Base-by-base conservation (phyloP, 352 stramenopile species). In the Phytopythium cucurbitacearum region DNA sequence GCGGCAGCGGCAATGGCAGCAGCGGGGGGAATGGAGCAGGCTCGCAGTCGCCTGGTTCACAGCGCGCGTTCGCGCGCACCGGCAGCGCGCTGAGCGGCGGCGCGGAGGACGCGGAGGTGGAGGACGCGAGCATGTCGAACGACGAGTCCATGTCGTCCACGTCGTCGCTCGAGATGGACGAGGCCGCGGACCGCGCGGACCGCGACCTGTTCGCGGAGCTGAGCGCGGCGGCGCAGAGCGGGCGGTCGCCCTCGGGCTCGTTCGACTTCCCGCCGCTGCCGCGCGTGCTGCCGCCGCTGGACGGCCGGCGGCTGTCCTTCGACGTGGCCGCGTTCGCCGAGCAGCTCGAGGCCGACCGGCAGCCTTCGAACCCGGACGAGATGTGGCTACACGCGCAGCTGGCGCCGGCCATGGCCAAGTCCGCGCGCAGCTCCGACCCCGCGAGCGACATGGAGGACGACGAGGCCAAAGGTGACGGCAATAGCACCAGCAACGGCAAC, bases 81-180 rank as follows among this genome's bases (percentile, higher is more conserved):
- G 51, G 33, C 3, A 73, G 65, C 12, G 21, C 21, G 21, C 21
- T 28, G 21, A 28, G 21, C 0, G 60, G 50, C 34, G 68, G 54
- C 37, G 63, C 51, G 16, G 42, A 42, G 9, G 47, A 48, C 3
- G 50, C 45, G 6, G 62, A 53, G 12, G 69, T 74, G 52, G 60
- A 62, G 15, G 71, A 85, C 47, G 71, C 60, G 52, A 65, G 57
- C 63, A 84, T 84, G 73, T 84, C 73, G 4, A 71, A 80, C 41
- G 75, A 85, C 53, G 75, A 83, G 57, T 80, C 69, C 48, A 85
- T 85, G 75, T 71, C 59, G 15, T 83, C 72, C 13, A 81, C 75
- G 3, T 81, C 59, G 28, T 81, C 59, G 28, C 47, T 80, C 8
- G 69, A 67, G 37, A 69, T 75, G 33, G 68, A 74, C 38, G 57